These are phyloP conservation scores for Lactifluus piperatus DNA, from an alignment of 768 basidiomycete genomes.

Conservation along the genomic window DNA sequence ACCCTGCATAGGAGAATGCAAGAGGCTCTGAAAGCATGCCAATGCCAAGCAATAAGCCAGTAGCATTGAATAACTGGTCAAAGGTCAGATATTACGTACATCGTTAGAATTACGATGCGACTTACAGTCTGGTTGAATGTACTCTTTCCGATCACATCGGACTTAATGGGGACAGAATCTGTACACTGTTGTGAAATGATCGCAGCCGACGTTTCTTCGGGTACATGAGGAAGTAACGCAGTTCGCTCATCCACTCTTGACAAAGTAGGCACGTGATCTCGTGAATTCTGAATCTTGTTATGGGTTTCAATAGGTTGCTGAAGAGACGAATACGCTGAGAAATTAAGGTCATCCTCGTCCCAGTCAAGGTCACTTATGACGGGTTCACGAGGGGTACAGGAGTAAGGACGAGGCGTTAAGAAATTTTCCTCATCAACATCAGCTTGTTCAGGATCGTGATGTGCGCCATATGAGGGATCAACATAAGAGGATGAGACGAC, in stretches of 20 bases:
- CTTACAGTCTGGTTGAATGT: constrained; percentile 23
- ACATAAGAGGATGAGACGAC: constrained; percentile 1
- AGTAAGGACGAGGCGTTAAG: not conserved
- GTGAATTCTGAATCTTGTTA: not conserved
- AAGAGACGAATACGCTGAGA: not conserved
- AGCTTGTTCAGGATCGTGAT: not conserved
- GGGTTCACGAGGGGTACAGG: not conserved
- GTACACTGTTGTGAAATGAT: not conserved
- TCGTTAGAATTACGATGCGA: not conserved
- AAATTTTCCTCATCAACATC: constrained; percentile 7
- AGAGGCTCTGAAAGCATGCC: constrained; percentile 86
- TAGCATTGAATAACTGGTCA: constrained; percentile 75
- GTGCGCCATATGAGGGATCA: not conserved
- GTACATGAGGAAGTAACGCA: not conserved
- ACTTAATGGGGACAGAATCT: not conserved
- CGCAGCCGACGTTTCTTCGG: not conserved
- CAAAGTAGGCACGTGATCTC: not conserved
- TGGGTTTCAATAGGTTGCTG: not conserved
- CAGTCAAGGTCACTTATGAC: not conserved
- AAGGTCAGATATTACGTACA: not conserved
- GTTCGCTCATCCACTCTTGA: constrained; percentile 5
- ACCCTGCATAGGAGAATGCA: constrained; percentile 88
- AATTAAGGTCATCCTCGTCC: constrained; percentile 1
- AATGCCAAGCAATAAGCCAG: constrained; percentile 78
- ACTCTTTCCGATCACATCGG: constrained; percentile 13